Conservation (phyloP, 345 rosid genomes). For the Bruguiera sexangula region DNA sequence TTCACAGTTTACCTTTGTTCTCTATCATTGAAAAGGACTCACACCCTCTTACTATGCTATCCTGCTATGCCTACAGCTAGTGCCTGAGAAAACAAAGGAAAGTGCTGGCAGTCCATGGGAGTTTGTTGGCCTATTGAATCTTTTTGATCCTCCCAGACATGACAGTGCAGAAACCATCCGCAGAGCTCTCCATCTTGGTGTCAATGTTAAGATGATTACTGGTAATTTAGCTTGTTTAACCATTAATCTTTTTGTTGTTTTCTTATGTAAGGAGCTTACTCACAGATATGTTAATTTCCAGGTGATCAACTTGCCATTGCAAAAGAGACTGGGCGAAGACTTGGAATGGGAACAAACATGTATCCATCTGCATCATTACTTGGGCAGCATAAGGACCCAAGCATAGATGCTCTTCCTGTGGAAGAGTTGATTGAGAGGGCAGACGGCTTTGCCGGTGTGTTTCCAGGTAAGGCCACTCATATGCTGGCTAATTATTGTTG, state of each 20-base stretch:
- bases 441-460: slow-evolving; percentile 33
- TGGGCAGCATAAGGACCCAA: slow-evolving; percentile 25
- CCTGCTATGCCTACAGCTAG: slow-evolving; percentile 12
- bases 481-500: neutral
- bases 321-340: slow-evolving; percentile 32
- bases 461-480: slow-evolving; percentile 20
- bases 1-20: neutral
- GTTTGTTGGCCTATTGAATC: slow-evolving; percentile 41
- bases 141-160: slow-evolving; percentile 60
- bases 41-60: neutral
- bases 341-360: slow-evolving; percentile 35
- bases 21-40: neutral
- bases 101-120: slow-evolving; percentile 31
- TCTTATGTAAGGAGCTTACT: neutral
- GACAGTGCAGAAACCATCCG: slow-evolving; percentile 62
- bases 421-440: slow-evolving; percentile 34
- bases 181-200: slow-evolving; percentile 39
- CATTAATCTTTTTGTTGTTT: neutral
- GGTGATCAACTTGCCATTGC: slow-evolving; percentile 34
- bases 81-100: slow-evolving; percentile 29
- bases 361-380: slow-evolving; percentile 27
- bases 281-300: neutral
- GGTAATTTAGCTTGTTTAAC: slow-evolving; percentile 11
- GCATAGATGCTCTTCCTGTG: slow-evolving; percentile 23
- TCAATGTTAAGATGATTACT: slow-evolving; percentile 33